Base-by-base conservation (phyloP, 208 protist genomes). In the Crithidia acanthocephali region DNA sequence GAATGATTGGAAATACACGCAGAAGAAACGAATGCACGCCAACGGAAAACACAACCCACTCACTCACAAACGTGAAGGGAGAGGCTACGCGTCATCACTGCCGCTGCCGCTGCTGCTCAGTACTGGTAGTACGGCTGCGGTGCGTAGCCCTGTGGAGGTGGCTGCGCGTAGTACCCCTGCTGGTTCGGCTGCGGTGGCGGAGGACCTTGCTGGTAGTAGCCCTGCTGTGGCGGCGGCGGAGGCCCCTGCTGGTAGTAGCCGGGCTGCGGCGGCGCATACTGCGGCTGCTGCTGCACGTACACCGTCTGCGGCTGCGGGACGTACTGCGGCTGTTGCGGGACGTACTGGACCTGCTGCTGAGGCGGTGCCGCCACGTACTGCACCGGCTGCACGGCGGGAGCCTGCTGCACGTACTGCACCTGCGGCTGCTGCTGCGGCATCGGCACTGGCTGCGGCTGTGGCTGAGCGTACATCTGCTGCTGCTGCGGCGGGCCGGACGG, bases 121-220 rank as follows among this genome's bases (percentile, higher is more conserved):
- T 75, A 75, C 22, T 63, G 69, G 51, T 75, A 75, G 28, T 58
- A 45, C 55, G 74, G 60, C 61, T 72, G 71, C 25, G 77, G 73
- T 0, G 66, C 40, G 68, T 81, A 78, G 47, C 48, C 50, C 55
- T 76, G 71, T 22, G 70, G 72, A 6, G 81, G 81, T 13, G 62
- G 56, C 45, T 50, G 56, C 25, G 64, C 18, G 48, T 61, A 68
- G 59, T 78, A 69, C 8, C 44, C 72, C 37, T 67, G 72, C 40
- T 22, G 72, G 40, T 23, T 27, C 33, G 50, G 52, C 40, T 45
- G 55, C 28, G 71, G n/a, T 13, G 44, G 55, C 55, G 55, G 55
- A 28, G 55, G 55, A 40, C 32, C 55, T 30, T 32, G 62, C 27
- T 16, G 51, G 23, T 55, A 50, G 48, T 40, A 30, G 11, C 40